These are phyloP conservation scores for Lichenothelia convexa DNA, from an alignment of 495 filamentous ascomycete species.

Conservation along the genomic window DNA sequence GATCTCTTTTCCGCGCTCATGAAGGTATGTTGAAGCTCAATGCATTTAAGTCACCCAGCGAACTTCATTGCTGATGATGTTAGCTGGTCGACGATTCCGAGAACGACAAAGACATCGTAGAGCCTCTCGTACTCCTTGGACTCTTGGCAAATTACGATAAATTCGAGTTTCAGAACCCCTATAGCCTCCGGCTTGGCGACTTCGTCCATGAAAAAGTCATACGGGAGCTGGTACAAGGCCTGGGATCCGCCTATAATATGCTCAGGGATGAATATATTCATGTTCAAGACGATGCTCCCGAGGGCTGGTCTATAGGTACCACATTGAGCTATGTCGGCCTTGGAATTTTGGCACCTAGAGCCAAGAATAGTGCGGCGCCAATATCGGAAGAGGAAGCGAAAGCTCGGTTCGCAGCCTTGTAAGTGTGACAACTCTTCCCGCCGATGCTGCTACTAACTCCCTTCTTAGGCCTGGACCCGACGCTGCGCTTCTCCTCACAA, in stretches of 20 bases:
- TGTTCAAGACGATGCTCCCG: conserved; percentile 81
- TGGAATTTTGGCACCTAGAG: conserved; percentile 45
- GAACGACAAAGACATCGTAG: conserved; percentile 36
- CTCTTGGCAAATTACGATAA: conserved; percentile 98
- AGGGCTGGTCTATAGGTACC: conserved; percentile 68
- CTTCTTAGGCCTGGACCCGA: conserved; percentile 58
- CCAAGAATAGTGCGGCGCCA: conserved; percentile 40
- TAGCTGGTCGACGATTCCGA: conserved; percentile 79
- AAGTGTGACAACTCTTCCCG: conserved; percentile 15
- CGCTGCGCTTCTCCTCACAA: conserved; percentile 60
- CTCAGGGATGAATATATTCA: conserved; percentile 61
- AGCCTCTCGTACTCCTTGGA: conserved; percentile 69
- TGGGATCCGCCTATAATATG: conserved; percentile 47
- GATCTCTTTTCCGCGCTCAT: conserved; percentile 89
- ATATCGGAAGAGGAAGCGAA: conserved; percentile 54
- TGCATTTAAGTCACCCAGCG: too few relatives aligned
- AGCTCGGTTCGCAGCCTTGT: conserved; percentile 53
- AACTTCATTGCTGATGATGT: too few relatives aligned
- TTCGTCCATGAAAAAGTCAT: conserved; percentile 89
- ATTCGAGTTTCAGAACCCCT: conserved; percentile 96
- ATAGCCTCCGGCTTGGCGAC: conserved; percentile 84
- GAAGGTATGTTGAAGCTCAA: conserved; percentile 59
- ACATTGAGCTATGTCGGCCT: conserved; percentile 76
- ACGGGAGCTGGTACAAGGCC: conserved; percentile 55
- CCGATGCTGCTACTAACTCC: not conserved